Conservation (phyloP, 805 yeast genomes). For the Saccharomyces cerevisiae region DNA sequence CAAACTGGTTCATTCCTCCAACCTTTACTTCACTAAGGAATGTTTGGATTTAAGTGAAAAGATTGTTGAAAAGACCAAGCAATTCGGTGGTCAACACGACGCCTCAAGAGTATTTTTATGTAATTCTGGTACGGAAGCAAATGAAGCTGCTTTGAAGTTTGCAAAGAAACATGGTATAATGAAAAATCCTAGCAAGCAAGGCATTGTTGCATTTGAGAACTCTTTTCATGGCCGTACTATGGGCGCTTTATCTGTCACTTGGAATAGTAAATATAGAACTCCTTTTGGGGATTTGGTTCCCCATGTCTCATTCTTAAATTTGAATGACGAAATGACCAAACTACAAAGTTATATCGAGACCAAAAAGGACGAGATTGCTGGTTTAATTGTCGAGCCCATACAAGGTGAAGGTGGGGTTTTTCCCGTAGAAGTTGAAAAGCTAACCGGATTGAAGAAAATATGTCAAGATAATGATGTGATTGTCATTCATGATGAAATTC, state of each 20-base stretch:
- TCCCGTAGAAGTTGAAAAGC: constrained; percentile 55
- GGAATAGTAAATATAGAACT: constrained; percentile 83
- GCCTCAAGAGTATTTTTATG: constrained; percentile 69
- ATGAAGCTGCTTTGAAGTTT: constrained; percentile 71
- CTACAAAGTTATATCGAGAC: constrained; percentile 15
- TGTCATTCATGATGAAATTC: constrained; percentile 90
- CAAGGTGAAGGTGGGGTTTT: constrained; percentile 98
- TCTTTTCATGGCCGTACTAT: constrained; percentile 93
- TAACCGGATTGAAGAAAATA: constrained; percentile 54
- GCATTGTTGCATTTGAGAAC: constrained; percentile 77
- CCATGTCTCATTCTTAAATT: constrained; percentile 47
- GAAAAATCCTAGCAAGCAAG: constrained; percentile 48
- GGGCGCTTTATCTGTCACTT: constrained; percentile 89
- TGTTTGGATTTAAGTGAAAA: constrained; percentile 71
- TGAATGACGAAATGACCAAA: constrained; percentile 29
- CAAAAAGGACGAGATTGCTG: constrained; percentile 48
- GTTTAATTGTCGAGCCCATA: constrained; percentile 90
- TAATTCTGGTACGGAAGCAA: constrained; percentile 74
- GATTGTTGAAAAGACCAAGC: constrained; percentile 59
- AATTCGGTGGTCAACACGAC: constrained; percentile 69
- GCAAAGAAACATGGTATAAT: constrained; percentile 73
- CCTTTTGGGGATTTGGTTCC: constrained; percentile 93
- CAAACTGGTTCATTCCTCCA: constrained; percentile 74
- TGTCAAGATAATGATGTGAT: constrained; percentile 65
- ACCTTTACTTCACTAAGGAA: constrained; percentile 76